Base-by-base conservation (phyloP, 768 basidiomycete genomes). In the Trametes maxima region DNA sequence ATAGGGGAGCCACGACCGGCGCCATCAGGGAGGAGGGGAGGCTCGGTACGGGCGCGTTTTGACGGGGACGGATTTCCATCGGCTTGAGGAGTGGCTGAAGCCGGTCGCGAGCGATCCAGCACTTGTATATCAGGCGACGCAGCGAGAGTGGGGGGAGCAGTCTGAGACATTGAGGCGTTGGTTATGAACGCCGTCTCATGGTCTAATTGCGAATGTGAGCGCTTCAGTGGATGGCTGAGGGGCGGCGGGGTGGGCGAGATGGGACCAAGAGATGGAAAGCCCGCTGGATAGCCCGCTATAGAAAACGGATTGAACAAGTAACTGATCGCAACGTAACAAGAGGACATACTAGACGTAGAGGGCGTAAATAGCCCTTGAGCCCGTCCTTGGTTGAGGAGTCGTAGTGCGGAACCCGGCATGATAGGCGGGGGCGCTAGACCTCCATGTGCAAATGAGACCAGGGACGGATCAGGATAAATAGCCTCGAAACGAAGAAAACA, bases 351-450 rank as follows among this genome's bases (percentile, higher is more conserved):
- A 54, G 91, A 88, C 11, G 92, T 92, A 21, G 90, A 91, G 3
- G 91, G 91, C 24, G 91, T 92, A 71, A 92, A 92, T 28, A 93
- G 80, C 60, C 90, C 90, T 77, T 92, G 91, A 0, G 90, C 90
- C 61, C 90, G 85, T 61, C 90, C 90, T 80, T 93, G 91, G 70
- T 92, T 89, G 46, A 93, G 80, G 45, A 93, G 80, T 55, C 90
- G 87, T 51, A 93, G 85, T 25, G 91, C 91, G 45, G 91, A 92
- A 49, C 91, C 91, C 36, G 91, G 91, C 86, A 92, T 87, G 70
- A 93, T 93, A 43, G 91, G 89, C 33, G 90, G 82, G n/a, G 91
- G 87, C 2, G 88, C 88, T 58, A 93, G 81, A 37, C 76, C 73
- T 51, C 52, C 52, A 61, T 40, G 35, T 14, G 48, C 28, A 36